Percentiles rank a stretch among this genome's conserved stretches.
phyloP scores from a whole-genome alignment of 768 basidiomycete genomes.

The Peribolospora kevripleyi region DNA sequence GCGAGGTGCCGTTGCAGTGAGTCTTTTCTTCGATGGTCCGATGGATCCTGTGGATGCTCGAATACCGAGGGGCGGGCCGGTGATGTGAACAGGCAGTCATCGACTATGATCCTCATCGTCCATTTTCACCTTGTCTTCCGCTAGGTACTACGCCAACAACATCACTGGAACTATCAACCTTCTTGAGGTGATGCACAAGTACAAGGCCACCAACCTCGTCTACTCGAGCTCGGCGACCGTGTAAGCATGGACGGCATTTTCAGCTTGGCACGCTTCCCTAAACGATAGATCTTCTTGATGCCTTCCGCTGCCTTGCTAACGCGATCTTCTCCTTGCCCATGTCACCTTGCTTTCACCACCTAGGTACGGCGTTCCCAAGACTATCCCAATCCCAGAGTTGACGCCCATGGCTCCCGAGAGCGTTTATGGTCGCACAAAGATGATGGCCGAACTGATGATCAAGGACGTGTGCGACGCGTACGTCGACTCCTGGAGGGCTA shows the following conservation, averaged over 20 bases:
- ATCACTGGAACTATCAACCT: slow-evolving; percentile 68
- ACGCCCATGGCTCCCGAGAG: slow-evolving; percentile 70
- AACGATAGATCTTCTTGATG: too few relatives aligned
- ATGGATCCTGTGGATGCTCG: too few relatives aligned
- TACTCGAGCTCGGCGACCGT: slow-evolving; percentile 98
- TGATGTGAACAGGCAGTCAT: too few relatives aligned
- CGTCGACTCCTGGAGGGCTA: slow-evolving; percentile 54
- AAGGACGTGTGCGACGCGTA: slow-evolving; percentile 60
- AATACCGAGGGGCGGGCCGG: too few relatives aligned
- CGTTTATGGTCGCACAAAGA: slow-evolving; percentile 88
- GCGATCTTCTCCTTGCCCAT: too few relatives aligned
- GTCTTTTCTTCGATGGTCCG: too few relatives aligned
- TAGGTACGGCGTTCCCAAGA: slow-evolving; percentile 64
- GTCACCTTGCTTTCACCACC: too few relatives aligned
- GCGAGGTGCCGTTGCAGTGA: slow-evolving; percentile 54
- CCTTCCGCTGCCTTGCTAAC: too few relatives aligned
- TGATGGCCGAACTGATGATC: slow-evolving; percentile 74
- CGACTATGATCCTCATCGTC: too few relatives aligned
- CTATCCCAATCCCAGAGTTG: slow-evolving; percentile 79
- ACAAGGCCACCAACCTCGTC: slow-evolving; percentile 61
- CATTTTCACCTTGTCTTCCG: too few relatives aligned
- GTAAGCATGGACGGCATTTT: too few relatives aligned
- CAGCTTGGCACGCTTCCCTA: too few relatives aligned
- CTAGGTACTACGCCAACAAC: slow-evolving; percentile 67
- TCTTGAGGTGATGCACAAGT: slow-evolving; percentile 49